Evolutionary conservation across 2,329 filamentous ascomycete species (phyloP).

Genomic region (Dothistroma pini): DNA sequence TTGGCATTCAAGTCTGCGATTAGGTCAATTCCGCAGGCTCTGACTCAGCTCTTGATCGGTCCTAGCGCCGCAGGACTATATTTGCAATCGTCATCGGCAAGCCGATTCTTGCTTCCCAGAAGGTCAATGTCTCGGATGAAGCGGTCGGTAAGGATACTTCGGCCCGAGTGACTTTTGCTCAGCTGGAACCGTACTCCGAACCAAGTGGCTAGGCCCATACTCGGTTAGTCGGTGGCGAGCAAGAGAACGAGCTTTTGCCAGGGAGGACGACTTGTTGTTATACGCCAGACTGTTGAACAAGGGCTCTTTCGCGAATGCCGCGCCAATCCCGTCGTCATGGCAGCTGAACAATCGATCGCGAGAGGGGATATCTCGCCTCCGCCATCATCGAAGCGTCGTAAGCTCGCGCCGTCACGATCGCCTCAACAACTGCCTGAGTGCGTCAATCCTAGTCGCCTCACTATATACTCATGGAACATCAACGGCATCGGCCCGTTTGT

Average conservation of each 20-base stretch:
- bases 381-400: conserved; percentile 29
- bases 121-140: neutral
- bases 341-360: neutral
- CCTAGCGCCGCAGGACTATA: neutral
- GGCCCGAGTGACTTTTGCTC: neutral
- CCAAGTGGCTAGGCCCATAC: neutral
- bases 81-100: neutral
- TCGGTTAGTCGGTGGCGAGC: neutral
- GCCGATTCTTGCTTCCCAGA: neutral
- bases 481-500: conserved; percentile 47
- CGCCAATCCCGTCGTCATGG: neutral
- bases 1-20: neutral
- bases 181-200: neutral
- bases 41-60: neutral
- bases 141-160: neutral
- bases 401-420: conserved; percentile 4
- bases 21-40: neutral
- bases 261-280: neutral
- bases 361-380: conserved; percentile 31
- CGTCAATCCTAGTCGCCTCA: conserved; percentile 21
- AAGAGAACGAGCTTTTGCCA: neutral
- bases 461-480: conserved; percentile 49
- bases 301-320: neutral
- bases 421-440: neutral
- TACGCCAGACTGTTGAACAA: neutral